Evolutionary conservation across 129 eudicot genomes (phyloP).

Genomic region (Flaveria robusta): DNA sequence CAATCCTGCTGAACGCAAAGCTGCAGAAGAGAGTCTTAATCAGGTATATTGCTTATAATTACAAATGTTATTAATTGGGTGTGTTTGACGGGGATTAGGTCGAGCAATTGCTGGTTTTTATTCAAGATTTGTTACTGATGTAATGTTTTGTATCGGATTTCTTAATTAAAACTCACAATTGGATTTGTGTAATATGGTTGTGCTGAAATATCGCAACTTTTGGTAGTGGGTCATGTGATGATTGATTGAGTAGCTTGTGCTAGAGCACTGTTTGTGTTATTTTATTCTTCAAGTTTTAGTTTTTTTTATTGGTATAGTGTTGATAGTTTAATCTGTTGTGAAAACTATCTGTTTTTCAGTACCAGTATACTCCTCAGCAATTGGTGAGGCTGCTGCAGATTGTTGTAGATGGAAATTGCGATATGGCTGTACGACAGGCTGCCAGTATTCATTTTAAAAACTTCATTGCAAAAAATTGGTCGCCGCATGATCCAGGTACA

Average conservation of each 20-base stretch:
- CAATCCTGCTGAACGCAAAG: conserved; percentile 83
- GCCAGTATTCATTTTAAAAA: conserved; percentile 95
- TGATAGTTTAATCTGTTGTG: conserved; percentile 7
- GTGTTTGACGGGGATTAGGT: neutral
- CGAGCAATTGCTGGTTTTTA: neutral
- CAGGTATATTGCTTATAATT: conserved; percentile 45
- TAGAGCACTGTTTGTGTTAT: neutral
- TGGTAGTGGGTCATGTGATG: neutral
- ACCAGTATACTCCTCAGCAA: conserved; percentile 89
- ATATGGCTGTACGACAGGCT: conserved; percentile 77
- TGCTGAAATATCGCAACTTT: neutral
- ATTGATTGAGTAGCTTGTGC: neutral
- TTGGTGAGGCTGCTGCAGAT: conserved; percentile 91
- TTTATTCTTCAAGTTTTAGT: neutral
- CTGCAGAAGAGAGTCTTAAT: conserved; percentile 86
- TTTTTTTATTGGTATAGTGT: neutral
- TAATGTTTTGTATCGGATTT: neutral
- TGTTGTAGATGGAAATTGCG: conserved; percentile 80
- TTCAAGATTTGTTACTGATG: conserved; percentile 10
- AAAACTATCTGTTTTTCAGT: conserved; percentile 43
- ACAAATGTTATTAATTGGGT: neutral
- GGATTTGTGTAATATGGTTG: neutral
- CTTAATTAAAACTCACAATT: conserved; percentile 6
- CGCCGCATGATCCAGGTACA: conserved; percentile 73
- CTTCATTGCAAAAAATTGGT: conserved; percentile 87